These are phyloP conservation scores for Elsinoe australis DNA, from an alignment of 2,329 filamentous ascomycete species.

Conservation along the genomic window DNA sequence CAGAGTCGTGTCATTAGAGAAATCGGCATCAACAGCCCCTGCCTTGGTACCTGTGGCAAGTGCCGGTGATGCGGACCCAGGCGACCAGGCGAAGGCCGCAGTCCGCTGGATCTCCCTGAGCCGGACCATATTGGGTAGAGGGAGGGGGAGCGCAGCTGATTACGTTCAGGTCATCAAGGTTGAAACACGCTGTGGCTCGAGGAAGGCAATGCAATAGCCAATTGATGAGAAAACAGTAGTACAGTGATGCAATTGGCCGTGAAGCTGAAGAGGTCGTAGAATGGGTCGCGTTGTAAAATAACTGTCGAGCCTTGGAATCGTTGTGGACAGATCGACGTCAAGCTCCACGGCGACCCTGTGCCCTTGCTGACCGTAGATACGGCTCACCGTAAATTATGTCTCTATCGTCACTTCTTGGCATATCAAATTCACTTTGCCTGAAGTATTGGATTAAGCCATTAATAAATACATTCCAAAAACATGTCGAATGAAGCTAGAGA, in stretches of 20 bases:
- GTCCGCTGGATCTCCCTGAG: constrained; percentile 94
- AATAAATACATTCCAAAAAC: constrained; percentile 23
- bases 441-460: constrained; percentile 78
- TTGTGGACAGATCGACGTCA: constrained; percentile 16
- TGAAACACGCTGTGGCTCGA: constrained; percentile 19
- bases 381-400: background rate
- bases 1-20: constrained; percentile 92
- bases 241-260: too few relatives aligned
- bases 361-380: background rate
- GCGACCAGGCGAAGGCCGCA: constrained; percentile 95
- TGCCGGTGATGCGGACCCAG: constrained; percentile 67
- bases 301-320: constrained; percentile 2
- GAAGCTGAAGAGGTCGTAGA: background rate
- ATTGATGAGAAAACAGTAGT: constrained; percentile 6
- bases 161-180: constrained; percentile 10
- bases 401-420: background rate
- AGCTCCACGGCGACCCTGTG: constrained; percentile 8
- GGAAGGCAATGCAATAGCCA: background rate
- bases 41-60: constrained; percentile 90
- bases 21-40: constrained; percentile 91
- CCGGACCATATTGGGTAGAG: constrained; percentile 65
- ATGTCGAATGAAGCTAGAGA: constrained; percentile 80
- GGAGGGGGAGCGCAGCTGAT: constrained; percentile 14
- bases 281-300: constrained; percentile 9
- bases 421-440: constrained; percentile 62